Evolutionary conservation across 257 asterid genomes (phyloP).

Genomic region (Forsythia suspensa): DNA sequence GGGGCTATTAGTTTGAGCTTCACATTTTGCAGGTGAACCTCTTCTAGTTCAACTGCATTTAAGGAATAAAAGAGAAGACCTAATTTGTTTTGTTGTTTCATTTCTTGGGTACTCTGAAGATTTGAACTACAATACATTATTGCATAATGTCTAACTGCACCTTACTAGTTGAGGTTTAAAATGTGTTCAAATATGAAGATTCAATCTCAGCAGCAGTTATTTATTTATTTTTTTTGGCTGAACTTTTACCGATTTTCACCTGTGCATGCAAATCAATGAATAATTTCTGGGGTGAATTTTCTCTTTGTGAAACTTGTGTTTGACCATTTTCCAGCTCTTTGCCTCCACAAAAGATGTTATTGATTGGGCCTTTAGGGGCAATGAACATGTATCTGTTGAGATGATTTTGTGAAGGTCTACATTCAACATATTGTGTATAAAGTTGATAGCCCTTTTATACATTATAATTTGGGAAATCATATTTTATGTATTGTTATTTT

Average conservation of each 20-base stretch:
- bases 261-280: background rate
- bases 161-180: background rate
- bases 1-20: constrained; percentile 49
- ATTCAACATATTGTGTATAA: background rate
- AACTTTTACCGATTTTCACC: background rate
- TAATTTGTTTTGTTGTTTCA: constrained; percentile 23
- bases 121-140: constrained; percentile 20
- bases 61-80: constrained; percentile 49
- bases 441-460: too few relatives aligned
- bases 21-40: constrained; percentile 29
- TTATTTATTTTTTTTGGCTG: background rate
- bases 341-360: background rate
- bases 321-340: background rate
- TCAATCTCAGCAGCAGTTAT: background rate
- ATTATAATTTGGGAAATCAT: too few relatives aligned
- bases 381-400: background rate
- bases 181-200: too few relatives aligned
- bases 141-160: background rate
- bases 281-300: background rate
- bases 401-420: background rate
- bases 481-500: too few relatives aligned
- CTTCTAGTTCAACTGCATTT: constrained; percentile 37
- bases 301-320: background rate
- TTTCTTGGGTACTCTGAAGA: constrained; percentile 30
- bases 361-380: background rate